These are phyloP conservation scores for Fusarium sp. DNA, from an alignment of 2,329 filamentous ascomycete genomes.

Conservation along the genomic window DNA sequence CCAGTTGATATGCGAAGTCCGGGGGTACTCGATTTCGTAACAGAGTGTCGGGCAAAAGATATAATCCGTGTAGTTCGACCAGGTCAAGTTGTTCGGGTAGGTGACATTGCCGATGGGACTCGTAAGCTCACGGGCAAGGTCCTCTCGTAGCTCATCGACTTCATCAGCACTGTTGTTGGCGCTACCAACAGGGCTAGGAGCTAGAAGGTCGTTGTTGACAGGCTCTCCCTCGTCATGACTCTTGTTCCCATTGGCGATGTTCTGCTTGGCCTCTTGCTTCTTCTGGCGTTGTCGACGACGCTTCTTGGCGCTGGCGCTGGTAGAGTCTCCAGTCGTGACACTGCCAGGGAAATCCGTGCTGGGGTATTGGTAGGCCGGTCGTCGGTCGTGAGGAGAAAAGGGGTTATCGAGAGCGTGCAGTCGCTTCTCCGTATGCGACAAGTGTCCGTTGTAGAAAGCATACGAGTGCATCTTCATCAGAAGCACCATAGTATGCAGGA, in stretches of 20 bases:
- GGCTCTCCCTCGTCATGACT: slow-evolving; percentile 47
- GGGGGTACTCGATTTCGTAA: slow-evolving; percentile 97
- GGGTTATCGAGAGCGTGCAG: slow-evolving; percentile 84
- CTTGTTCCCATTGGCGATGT: slow-evolving; percentile 38
- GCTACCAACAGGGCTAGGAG: slow-evolving; percentile 35
- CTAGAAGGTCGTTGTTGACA: background rate
- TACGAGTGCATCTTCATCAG: slow-evolving; percentile 99
- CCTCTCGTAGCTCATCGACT: slow-evolving; percentile 79
- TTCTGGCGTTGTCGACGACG: slow-evolving; percentile 37
- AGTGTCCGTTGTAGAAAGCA: slow-evolving; percentile 96
- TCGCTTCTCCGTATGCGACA: slow-evolving; percentile 86
- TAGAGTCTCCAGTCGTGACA: slow-evolving; percentile 49
- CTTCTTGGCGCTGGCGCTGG: slow-evolving; percentile 39
- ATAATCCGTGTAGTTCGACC: slow-evolving; percentile 86
- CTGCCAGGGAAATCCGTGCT: slow-evolving; percentile 62
- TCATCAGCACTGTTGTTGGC: slow-evolving; percentile 55
- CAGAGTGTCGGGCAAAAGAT: slow-evolving; percentile 94
- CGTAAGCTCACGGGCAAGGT: slow-evolving; percentile 89
- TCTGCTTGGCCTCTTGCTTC: slow-evolving; percentile 24
- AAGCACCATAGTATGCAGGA: slow-evolving; percentile 88
- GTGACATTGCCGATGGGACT: slow-evolving; percentile 90
- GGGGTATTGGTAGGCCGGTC: slow-evolving; percentile 81
- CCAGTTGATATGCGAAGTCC: slow-evolving; percentile 80
- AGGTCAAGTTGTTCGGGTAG: slow-evolving; percentile 89
- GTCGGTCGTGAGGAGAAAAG: slow-evolving; percentile 67